phyloP scores from a whole-genome alignment of 805 yeast genomes.

The Ogataea pignaliae region DNA sequence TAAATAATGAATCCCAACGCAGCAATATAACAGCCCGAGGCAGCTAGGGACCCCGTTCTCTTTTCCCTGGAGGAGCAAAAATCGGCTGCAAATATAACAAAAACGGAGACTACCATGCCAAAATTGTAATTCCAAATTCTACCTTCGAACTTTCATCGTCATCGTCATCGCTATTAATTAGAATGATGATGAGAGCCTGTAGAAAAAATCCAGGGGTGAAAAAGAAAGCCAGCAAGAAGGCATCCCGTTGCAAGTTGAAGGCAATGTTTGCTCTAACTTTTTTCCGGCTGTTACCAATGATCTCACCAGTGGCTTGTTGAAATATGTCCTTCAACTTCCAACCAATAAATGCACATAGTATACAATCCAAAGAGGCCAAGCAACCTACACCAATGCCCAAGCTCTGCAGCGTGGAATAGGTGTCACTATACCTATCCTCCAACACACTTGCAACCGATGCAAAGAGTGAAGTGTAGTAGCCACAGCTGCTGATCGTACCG shows the following conservation, averaged over 20 bases:
- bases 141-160: conserved; percentile 17
- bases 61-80: conserved; percentile 33
- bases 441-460: conserved; percentile 10
- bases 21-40: conserved; percentile 26
- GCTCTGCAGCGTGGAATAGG: conserved; percentile 3
- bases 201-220: conserved; percentile 42
- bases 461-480: neutral
- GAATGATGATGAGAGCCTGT: conserved; percentile 36
- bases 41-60: conserved; percentile 14
- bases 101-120: conserved; percentile 21
- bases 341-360: conserved; percentile 28
- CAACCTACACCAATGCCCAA: conserved; percentile 37
- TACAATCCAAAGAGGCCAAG: conserved; percentile 30
- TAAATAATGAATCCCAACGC: conserved; percentile 26
- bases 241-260: conserved; percentile 36
- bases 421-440: neutral
- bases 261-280: conserved; percentile 30
- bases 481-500: conserved; percentile 3
- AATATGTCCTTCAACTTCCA: conserved; percentile 12
- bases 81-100: conserved; percentile 34
- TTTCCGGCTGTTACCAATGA: conserved; percentile 36
- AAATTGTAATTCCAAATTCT: conserved; percentile 26
- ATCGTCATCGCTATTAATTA: conserved; percentile 30
- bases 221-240: conserved; percentile 30
- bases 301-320: conserved; percentile 13